Evolutionary conservation across 208 protist species (phyloP).

Genomic region (Willaertia magna): DNA sequence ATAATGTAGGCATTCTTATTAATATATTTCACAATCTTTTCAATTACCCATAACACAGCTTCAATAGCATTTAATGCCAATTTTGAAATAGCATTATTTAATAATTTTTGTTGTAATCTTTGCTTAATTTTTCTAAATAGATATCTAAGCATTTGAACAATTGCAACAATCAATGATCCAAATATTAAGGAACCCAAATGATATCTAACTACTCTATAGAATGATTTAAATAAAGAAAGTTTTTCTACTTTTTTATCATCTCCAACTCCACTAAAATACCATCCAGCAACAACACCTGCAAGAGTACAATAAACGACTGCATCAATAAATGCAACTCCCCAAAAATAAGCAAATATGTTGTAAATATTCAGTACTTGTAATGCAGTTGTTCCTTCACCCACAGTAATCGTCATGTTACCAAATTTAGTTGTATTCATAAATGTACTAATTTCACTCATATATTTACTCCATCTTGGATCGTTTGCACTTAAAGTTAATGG

Average conservation of each 20-base stretch:
- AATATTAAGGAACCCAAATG: conserved; percentile 62
- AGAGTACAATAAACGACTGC: conserved; percentile 42
- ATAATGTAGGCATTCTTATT: conserved; percentile 73
- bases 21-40: conserved; percentile 60
- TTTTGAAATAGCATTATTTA: conserved; percentile 13
- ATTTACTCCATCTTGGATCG: not conserved
- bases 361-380: conserved; percentile 34
- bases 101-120: conserved; percentile 17
- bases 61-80: conserved; percentile 37
- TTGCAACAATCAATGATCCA: conserved; percentile 60
- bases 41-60: conserved; percentile 51
- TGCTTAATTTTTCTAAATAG: conserved; percentile 39
- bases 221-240: conserved; percentile 16
- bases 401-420: not conserved
- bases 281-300: conserved; percentile 46
- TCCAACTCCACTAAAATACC: conserved; percentile 50
- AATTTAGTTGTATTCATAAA: not conserved
- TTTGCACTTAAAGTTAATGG: not conserved
- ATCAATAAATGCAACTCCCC: conserved; percentile 43
- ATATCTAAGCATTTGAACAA: conserved; percentile 50
- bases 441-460: conserved; percentile 7
- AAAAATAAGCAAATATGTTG: conserved; percentile 54
- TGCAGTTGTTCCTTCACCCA: conserved; percentile 2
- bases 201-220: conserved; percentile 42
- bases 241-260: conserved; percentile 32